Evolutionary conservation across 768 basidiomycete genomes (phyloP), one percentile per base, ranked within the genome.

Genomic region (Rhodotorula taiwanensis): DNA sequence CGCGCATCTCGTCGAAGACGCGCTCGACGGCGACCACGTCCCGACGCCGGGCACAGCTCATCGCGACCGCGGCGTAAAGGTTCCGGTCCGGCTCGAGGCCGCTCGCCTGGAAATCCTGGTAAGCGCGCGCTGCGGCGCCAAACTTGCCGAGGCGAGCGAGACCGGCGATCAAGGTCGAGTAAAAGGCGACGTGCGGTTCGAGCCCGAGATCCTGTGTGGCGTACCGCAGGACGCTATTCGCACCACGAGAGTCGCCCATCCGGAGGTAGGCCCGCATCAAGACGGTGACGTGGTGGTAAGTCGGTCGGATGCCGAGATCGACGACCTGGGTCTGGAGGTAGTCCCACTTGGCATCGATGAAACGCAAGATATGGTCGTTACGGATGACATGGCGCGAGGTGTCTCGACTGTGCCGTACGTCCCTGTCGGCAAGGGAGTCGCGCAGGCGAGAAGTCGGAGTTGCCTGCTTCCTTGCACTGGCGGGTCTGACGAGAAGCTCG

Each of bases 101-200:
- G 20, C 77, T 75, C 4, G 77, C 75, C 18, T 86, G 67, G 86
- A 91, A 88, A 43, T 78, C 75, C 39, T 79, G 79, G 71, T 88
- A 89, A 30, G 79, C 76, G 36, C 74, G 75, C 67, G 81, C 75
- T 0, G 86, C 86, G 31, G 76, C 72, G 5, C 77, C 76, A 9
- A 86, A 82, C 36, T 83, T 76, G 20, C 82, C 81, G 55, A 79
- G 78, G n/a, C 82, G 81, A 27, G 82, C 86, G 74, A 85, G 81
- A 4, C 86, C 88, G 41, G 80, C 78, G 69, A 92, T 84, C 64
- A 92, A 80, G 64, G 85, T 83, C 30, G 88, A 89, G 78, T 84
- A 87, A 80, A 87, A 83, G 49, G 84, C 80, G 25, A 82, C 79
- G 67, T 84, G 83, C 27, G 84, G 81, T 28, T 77, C 74, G 62